phyloP scores from a whole-genome alignment of 768 basidiomycete species.

The Pleurotus giganteus region DNA sequence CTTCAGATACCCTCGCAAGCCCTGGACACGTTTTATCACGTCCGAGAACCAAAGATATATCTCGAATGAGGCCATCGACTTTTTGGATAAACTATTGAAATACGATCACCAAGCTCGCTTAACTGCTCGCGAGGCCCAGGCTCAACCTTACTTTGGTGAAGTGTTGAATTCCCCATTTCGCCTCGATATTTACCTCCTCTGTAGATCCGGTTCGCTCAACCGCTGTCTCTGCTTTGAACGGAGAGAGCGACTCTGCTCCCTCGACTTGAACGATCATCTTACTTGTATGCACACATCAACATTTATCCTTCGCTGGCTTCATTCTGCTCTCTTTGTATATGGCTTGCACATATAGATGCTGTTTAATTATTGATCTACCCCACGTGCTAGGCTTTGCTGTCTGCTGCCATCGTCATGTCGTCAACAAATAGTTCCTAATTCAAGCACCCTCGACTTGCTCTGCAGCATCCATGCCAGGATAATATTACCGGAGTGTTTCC shows the following conservation, averaged over 20 bases:
- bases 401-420: neutral
- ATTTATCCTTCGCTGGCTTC: neutral
- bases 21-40: constrained; percentile 94
- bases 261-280: constrained; percentile 34
- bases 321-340: constrained; percentile 6
- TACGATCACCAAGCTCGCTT: constrained; percentile 98
- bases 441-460: too few relatives aligned
- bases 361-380: constrained; percentile 5
- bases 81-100: constrained; percentile 90
- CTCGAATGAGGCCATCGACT: constrained; percentile 95
- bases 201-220: constrained; percentile 49
- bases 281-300: neutral
- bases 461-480: too few relatives aligned
- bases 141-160: constrained; percentile 88
- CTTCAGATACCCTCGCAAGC: constrained; percentile 83
- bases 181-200: neutral
- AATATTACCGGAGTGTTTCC: too few relatives aligned
- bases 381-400: neutral
- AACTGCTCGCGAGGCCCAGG: constrained; percentile 91
- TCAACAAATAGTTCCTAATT: neutral
- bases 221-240: constrained; percentile 43
- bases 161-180: constrained; percentile 18
- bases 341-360: constrained; percentile 8
- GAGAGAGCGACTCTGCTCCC: constrained; percentile 59
- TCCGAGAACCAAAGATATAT: constrained; percentile 96